phyloP scores from a whole-genome alignment of 2,329 filamentous ascomycete genomes.

The Coniochaeta pulveracea region DNA sequence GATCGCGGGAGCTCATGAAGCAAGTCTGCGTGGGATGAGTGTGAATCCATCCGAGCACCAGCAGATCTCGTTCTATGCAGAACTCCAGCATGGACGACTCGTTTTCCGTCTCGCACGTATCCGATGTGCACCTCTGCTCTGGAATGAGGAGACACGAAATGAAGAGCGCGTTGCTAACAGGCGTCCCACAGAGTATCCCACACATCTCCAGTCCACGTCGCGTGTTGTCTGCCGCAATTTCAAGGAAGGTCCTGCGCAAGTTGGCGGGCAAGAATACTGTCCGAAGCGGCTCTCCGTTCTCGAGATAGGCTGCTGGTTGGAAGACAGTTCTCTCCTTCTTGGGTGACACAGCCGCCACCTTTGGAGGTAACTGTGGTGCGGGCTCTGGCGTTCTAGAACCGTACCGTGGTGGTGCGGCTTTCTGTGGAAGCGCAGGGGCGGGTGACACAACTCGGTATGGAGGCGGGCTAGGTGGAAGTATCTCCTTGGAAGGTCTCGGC shows the following conservation, averaged over 20 bases:
- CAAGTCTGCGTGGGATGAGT: constrained; percentile 95
- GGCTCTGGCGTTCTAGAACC: constrained; percentile 7
- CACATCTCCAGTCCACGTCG: constrained; percentile 80
- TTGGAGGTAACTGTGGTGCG: constrained; percentile 17
- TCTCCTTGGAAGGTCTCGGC: constrained; percentile 26
- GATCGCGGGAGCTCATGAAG: constrained; percentile 89
- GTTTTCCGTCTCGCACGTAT: constrained; percentile 92
- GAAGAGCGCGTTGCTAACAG: constrained; percentile 89
- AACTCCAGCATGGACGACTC: constrained; percentile 80
- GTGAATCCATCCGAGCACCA: constrained; percentile 94
- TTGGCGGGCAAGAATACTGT: constrained; percentile 75
- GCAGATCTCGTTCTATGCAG: constrained; percentile 70
- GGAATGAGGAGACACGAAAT: constrained; percentile 82
- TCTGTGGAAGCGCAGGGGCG: constrained; percentile 18
- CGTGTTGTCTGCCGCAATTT: constrained; percentile 67
- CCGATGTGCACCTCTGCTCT: constrained; percentile 77
- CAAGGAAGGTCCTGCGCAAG: constrained; percentile 64
- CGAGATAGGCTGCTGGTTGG: constrained; percentile 74
- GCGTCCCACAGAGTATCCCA: constrained; percentile 82
- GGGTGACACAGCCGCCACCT: constrained; percentile 16
- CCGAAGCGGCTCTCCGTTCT: constrained; percentile 77
- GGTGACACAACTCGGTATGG: constrained; percentile 6
- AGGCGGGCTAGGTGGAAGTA: constrained; percentile 5
- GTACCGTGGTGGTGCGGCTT: constrained; percentile 16
- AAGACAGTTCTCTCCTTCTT: constrained; percentile 61